These are phyloP conservation scores for Gonium pectorale DNA, from an alignment of 139 green algal species.

Conservation along the genomic window DNA sequence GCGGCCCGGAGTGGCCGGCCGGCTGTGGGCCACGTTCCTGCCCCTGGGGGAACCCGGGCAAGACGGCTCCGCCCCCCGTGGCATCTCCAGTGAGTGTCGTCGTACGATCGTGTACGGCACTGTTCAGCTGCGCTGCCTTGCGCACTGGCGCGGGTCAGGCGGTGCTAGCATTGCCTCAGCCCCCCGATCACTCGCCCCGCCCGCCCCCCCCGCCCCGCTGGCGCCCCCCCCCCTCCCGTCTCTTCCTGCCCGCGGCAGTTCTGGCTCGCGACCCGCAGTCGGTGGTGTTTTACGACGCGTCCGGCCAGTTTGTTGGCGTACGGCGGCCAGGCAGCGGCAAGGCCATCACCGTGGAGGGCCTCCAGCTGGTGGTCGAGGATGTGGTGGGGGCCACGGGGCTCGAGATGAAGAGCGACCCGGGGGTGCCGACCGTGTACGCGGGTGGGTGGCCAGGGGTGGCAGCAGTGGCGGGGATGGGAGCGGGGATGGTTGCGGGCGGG, in stretches of 20 bases:
- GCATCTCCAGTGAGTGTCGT: constrained; percentile 78
- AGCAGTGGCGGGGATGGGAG: background rate
- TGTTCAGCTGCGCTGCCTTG: too few relatives aligned
- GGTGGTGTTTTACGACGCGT: constrained; percentile 90
- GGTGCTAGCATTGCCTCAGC: too few relatives aligned
- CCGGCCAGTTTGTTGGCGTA: constrained; percentile 95
- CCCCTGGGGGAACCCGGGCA: constrained; percentile 59
- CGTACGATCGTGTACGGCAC: too few relatives aligned
- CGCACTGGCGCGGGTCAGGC: too few relatives aligned
- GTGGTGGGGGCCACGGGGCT: constrained; percentile 86
- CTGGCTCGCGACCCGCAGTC: constrained; percentile 92
- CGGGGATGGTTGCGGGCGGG: background rate
- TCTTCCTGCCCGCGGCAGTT: constrained; percentile 58
- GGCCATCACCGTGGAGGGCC: constrained; percentile 88
- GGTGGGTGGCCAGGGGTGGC: constrained; percentile 37
- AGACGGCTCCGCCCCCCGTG: constrained; percentile 54
- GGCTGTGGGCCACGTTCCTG: constrained; percentile 87
- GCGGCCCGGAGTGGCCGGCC: constrained; percentile 59
- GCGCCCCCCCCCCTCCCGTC: background rate
- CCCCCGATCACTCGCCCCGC: too few relatives aligned
- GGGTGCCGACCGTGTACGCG: constrained; percentile 96
- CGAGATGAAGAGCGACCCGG: constrained; percentile 95
- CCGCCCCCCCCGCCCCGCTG: background rate
- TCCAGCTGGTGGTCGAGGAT: constrained; percentile 85
- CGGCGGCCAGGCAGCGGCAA: constrained; percentile 87